A percentile compares a stretch with the other conserved stretches of the same genome.
Evolutionary conservation across 140 eudicot species (phyloP).

Genomic region (Cichorium intybus): DNA sequence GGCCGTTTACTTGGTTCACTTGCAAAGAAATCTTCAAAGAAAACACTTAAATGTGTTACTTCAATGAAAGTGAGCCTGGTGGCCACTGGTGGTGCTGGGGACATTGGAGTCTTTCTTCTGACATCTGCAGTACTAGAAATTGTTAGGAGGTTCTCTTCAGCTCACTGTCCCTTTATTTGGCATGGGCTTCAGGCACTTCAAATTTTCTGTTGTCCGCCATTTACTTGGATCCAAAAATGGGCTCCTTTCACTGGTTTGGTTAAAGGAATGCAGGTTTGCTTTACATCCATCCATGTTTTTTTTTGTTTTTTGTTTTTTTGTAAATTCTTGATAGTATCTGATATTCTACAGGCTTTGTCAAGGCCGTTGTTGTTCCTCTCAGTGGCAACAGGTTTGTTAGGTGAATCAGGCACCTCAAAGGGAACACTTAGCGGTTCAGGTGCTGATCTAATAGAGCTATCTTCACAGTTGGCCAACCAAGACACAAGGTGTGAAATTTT

Average conservation of each 20-base stretch:
- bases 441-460: conserved; percentile 38
- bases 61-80: conserved; percentile 44
- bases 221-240: conserved; percentile 74
- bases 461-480: conserved; percentile 24
- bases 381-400: conserved; percentile 53
- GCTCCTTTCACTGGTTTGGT: conserved; percentile 47
- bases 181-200: conserved; percentile 70
- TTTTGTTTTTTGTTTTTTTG: background rate
- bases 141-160: conserved; percentile 58
- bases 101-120: conserved; percentile 42
- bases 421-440: conserved; percentile 39
- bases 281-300: background rate
- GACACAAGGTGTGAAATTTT: conserved; percentile 42
- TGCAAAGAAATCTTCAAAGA: conserved; percentile 37
- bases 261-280: conserved; percentile 58
- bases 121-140: conserved; percentile 63
- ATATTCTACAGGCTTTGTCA: conserved; percentile 47
- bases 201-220: conserved; percentile 56
- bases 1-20: conserved; percentile 42
- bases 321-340: background rate
- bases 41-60: conserved; percentile 44
- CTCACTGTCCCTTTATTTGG: conserved; percentile 65
- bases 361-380: conserved; percentile 70
- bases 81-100: conserved; percentile 42
- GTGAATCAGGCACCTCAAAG: conserved; percentile 25